Conservation (phyloP, 1,139 yeast species). For the Candida mesenterica region DNA sequence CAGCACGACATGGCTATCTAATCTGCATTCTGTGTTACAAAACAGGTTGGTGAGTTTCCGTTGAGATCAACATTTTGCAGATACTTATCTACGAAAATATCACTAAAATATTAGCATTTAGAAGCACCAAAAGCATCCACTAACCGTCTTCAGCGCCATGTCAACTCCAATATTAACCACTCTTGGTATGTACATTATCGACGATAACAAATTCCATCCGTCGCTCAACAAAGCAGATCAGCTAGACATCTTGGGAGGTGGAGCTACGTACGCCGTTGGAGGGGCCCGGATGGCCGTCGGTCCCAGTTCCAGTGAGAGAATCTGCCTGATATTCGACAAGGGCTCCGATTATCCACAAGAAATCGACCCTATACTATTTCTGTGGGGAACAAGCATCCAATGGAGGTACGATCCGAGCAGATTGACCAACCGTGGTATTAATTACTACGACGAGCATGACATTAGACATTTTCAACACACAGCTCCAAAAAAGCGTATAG, state of each 20-base stretch:
- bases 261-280: slow-evolving; percentile 79
- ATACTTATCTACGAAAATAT: too few relatives aligned
- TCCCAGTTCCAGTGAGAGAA: slow-evolving; percentile 25
- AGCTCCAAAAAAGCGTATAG: slow-evolving; percentile 65
- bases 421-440: slow-evolving; percentile 78
- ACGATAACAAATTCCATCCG: slow-evolving; percentile 66
- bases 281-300: slow-evolving; percentile 66
- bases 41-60: too few relatives aligned
- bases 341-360: slow-evolving; percentile 72
- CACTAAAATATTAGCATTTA: too few relatives aligned
- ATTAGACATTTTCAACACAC: slow-evolving; percentile 45
- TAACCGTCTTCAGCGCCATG: too few relatives aligned
- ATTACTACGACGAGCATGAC: slow-evolving; percentile 64
- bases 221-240: slow-evolving; percentile 41
- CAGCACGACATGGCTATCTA: too few relatives aligned
- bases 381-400: slow-evolving; percentile 63
- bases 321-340: slow-evolving; percentile 73
- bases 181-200: slow-evolving; percentile 90
- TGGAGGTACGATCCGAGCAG: slow-evolving; percentile 53
- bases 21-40: too few relatives aligned
- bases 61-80: too few relatives aligned
- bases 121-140: too few relatives aligned
- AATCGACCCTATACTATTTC: slow-evolving; percentile 43
- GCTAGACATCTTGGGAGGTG: slow-evolving; percentile 77
- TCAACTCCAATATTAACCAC: slow-evolving; percentile 45